phyloP scores from a whole-genome alignment of 192 early-diverging fungal genomes.

The Coemansia sp. region DNA sequence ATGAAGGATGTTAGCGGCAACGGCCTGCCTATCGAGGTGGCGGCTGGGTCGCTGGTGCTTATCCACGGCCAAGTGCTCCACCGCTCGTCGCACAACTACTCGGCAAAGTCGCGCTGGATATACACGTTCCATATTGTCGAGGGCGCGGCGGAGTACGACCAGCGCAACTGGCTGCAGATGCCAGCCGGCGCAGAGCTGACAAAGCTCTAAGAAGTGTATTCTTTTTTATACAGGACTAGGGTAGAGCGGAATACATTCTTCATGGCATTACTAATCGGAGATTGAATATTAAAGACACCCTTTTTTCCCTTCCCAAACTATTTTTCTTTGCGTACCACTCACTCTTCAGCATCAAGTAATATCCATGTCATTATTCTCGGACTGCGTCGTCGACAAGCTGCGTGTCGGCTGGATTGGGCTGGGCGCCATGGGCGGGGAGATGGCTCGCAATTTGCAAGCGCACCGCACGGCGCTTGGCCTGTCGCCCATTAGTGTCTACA shows the following conservation, averaged over 20 bases:
- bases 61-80: constrained; percentile 90
- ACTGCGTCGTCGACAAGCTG: not conserved
- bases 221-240: not conserved
- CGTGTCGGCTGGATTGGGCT: constrained; percentile 67
- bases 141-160: constrained; percentile 68
- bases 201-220: constrained; percentile 12
- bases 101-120: constrained; percentile 80
- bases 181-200: constrained; percentile 23
- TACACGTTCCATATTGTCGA: constrained; percentile 97
- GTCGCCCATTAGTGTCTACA: constrained; percentile 60
- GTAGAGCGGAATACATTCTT: not conserved
- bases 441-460: constrained; percentile 66
- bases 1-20: not conserved
- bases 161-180: constrained; percentile 80
- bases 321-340: not conserved
- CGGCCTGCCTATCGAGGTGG: constrained; percentile 29
- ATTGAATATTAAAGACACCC: not conserved
- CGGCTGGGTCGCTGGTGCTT: constrained; percentile 77
- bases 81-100: constrained; percentile 80
- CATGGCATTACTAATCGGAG: not conserved
- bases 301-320: not conserved
- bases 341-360: not conserved
- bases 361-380: not conserved
- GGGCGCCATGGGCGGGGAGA: constrained; percentile 65
- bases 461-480: constrained; percentile 45